Evolutionary conservation across 371 early-diverging fungal genomes (phyloP).

Genomic region (Lichtheimia ornata): DNA sequence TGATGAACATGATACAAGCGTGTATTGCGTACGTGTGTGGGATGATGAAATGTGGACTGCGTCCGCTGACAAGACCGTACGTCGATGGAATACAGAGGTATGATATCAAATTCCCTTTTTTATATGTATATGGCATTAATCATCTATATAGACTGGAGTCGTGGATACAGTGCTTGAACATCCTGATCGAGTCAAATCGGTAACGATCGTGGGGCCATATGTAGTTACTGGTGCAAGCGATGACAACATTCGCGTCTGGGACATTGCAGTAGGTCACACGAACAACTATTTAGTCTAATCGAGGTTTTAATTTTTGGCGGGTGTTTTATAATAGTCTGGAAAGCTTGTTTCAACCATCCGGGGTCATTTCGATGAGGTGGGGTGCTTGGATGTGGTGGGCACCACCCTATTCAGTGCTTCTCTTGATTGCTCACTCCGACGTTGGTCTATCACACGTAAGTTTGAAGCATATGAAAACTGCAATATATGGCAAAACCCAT

Average conservation of each 20-base stretch:
- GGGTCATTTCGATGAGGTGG: conserved; percentile 85
- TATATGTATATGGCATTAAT: background rate
- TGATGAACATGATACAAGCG: conserved; percentile 74
- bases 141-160: conserved; percentile 48
- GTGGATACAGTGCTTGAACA: conserved; percentile 72
- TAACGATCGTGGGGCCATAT: conserved; percentile 64
- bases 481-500: background rate
- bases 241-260: conserved; percentile 81
- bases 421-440: conserved; percentile 76
- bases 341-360: conserved; percentile 64
- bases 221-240: conserved; percentile 80
- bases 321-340: conserved; percentile 58
- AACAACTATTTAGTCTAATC: background rate
- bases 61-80: conserved; percentile 80
- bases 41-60: conserved; percentile 73
- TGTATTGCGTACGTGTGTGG: conserved; percentile 55
- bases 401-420: conserved; percentile 71
- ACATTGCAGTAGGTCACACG: conserved; percentile 68
- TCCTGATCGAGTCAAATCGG: conserved; percentile 78
- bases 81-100: conserved; percentile 55
- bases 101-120: background rate
- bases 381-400: conserved; percentile 55
- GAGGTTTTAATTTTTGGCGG: background rate
- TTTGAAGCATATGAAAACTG: background rate
- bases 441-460: conserved; percentile 68